These are phyloP conservation scores for Oenanthe javanica DNA, from an alignment of 140 eudicot species.

Conservation along the genomic window DNA sequence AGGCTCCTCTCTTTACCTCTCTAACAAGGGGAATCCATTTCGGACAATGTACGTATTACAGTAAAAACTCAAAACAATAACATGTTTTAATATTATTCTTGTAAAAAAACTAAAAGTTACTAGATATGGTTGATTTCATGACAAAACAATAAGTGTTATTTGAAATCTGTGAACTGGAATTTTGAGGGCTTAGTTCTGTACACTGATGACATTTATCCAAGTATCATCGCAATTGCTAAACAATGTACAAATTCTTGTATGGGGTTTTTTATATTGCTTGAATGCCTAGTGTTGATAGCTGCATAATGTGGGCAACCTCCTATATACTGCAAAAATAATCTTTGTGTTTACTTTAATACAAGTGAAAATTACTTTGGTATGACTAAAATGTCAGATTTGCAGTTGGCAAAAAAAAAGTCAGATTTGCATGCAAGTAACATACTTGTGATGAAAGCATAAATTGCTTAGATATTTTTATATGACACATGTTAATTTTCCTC, in stretches of 20 bases:
- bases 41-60: not conserved
- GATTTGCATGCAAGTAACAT: not conserved
- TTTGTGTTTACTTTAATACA: too few relatives aligned
- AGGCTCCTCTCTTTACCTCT: not conserved
- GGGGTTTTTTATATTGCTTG: not conserved
- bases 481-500: not conserved
- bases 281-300: not conserved
- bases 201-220: not conserved
- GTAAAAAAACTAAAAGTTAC: not conserved
- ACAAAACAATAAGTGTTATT: not conserved
- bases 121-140: not conserved
- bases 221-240: not conserved
- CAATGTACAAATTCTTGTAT: not conserved
- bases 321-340: not conserved
- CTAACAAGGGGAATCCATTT: not conserved
- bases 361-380: not conserved
- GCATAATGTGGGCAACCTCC: not conserved
- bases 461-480: not conserved
- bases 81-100: not conserved
- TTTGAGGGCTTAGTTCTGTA: not conserved
- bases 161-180: not conserved
- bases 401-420: not conserved
- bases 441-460: not conserved
- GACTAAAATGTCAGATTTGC: not conserved
- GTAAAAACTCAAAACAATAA: not conserved